These are phyloP conservation scores for Diaporthe sp. DNA, from an alignment of 2,329 filamentous ascomycete genomes.

Conservation along the genomic window DNA sequence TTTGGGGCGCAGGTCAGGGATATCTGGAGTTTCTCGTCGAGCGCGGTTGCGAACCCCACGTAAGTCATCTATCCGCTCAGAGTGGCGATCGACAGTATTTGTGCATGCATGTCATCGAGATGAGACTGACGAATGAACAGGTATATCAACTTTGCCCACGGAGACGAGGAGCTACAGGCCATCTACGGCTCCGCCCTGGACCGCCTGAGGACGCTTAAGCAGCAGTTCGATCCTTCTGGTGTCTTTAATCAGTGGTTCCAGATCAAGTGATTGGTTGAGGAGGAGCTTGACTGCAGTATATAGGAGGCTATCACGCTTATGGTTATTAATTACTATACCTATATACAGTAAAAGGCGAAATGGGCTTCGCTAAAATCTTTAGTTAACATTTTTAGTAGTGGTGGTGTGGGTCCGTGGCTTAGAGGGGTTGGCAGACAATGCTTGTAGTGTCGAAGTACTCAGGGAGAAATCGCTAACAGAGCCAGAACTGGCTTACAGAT, in stretches of 20 bases:
- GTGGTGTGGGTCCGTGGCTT: no score
- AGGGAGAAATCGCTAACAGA: no score
- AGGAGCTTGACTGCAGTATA: no score
- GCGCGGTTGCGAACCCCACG: constrained; percentile 3
- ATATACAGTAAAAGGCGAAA: no score
- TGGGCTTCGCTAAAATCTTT: no score
- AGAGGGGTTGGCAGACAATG: no score
- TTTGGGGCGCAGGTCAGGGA: constrained; percentile 47
- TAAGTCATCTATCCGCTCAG: background rate
- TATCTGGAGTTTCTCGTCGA: constrained; percentile 36
- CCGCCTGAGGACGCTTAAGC: constrained; percentile 56
- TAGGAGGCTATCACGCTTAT: background rate
- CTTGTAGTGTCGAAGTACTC: no score
- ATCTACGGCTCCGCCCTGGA: constrained; percentile 58
- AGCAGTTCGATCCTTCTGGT: constrained; percentile 57
- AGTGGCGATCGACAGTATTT: background rate
- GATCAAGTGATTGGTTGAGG: background rate
- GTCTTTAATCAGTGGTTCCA: constrained; percentile 46
- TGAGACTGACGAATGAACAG: background rate
- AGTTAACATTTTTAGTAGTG: no score
- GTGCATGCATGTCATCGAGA: background rate
- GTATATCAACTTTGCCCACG: constrained; percentile 65
- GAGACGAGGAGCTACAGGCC: constrained; percentile 52
- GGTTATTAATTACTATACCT: background rate
- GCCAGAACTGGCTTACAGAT: no score